These are phyloP conservation scores for Teunomyces gatunensis DNA, from an alignment of 805 yeast genomes.

Conservation along the genomic window DNA sequence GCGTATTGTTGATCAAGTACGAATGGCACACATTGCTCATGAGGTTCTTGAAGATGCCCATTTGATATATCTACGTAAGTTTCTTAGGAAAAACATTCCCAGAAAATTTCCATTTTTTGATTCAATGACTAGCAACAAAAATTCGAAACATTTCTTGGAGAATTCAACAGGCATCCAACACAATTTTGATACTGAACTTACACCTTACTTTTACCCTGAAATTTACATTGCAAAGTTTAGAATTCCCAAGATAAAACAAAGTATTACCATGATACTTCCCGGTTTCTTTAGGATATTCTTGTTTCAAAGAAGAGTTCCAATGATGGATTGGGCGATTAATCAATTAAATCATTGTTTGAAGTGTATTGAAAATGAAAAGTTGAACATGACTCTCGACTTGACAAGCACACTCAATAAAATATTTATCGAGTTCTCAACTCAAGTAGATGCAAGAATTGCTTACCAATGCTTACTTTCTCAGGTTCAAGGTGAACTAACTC, in stretches of 20 bases:
- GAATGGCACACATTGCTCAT: conserved; percentile 24
- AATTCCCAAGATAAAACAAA: conserved; percentile 21
- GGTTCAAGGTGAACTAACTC: conserved; percentile 41
- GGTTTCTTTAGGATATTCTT: conserved; percentile 27
- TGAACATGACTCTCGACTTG: conserved; percentile 14
- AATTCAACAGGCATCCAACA: not conserved
- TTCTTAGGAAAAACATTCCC: conserved; percentile 31
- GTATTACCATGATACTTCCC: conserved; percentile 21
- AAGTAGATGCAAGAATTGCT: conserved; percentile 59
- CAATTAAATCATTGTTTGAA: conserved; percentile 13
- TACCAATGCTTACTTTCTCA: conserved; percentile 54
- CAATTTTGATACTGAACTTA: not conserved
- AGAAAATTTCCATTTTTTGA: not conserved
- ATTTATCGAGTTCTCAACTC: conserved; percentile 61
- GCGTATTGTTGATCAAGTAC: conserved; percentile 16
- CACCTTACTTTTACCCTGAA: conserved; percentile 33
- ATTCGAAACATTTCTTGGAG: not conserved
- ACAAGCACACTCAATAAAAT: conserved; percentile 39
- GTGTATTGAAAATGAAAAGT: conserved; percentile 19
- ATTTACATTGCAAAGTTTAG: conserved; percentile 18
- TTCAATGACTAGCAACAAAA: not conserved
- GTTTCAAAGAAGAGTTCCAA: conserved; percentile 18
- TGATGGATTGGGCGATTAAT: conserved; percentile 29
- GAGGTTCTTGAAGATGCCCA: conserved; percentile 28
- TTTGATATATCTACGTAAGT: conserved; percentile 16